Percentiles rank a stretch among this genome's conserved stretches.
Evolutionary conservation across 2,329 filamentous ascomycete species (phyloP).

Genomic region (Colletotrichum caudatum): DNA sequence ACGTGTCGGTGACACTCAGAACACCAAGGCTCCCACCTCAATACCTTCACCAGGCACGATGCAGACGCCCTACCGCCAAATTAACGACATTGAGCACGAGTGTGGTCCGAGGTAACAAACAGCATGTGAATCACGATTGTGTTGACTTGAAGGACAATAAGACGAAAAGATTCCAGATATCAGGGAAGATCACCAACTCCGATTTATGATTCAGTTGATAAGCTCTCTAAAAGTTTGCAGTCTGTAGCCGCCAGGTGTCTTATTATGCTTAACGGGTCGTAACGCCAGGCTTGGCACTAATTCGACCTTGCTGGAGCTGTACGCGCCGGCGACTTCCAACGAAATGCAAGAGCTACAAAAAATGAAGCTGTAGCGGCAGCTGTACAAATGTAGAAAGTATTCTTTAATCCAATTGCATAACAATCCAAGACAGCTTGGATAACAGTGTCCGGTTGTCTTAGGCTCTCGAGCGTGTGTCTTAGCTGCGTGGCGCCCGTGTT

Average conservation of each 20-base stretch:
- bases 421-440: background rate
- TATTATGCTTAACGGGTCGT: too few relatives aligned
- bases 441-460: background rate
- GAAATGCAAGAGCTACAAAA: background rate
- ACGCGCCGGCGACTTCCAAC: background rate
- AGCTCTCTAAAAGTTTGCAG: too few relatives aligned
- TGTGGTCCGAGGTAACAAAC: too few relatives aligned
- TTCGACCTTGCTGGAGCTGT: too few relatives aligned
- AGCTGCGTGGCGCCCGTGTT: background rate
- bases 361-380: background rate
- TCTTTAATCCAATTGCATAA: background rate
- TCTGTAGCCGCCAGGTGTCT: too few relatives aligned
- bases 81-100: too few relatives aligned
- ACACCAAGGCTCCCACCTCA: background rate
- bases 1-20: background rate
- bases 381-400: background rate
- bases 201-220: too few relatives aligned
- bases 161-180: too few relatives aligned
- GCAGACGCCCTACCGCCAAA: background rate
- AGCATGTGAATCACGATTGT: too few relatives aligned
- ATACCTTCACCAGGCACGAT: background rate
- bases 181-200: too few relatives aligned
- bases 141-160: too few relatives aligned
- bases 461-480: background rate
- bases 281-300: too few relatives aligned